Base-by-base conservation (phyloP, 2,329 filamentous ascomycete genomes). In the Juglanconis oblonga region DNA sequence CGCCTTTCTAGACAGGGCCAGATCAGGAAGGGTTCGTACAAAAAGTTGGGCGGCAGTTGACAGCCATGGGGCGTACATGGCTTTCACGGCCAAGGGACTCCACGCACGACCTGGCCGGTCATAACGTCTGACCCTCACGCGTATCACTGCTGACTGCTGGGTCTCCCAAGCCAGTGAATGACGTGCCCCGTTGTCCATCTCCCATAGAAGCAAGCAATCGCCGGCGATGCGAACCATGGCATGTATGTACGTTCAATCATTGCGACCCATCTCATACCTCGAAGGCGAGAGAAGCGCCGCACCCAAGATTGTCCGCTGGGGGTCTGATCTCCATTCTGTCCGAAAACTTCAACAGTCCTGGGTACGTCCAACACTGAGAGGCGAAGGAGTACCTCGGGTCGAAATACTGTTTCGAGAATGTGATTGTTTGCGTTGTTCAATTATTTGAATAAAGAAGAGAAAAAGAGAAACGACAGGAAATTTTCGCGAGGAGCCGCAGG, bases 221-320 rank as follows among this genome's bases (percentile, higher is more conserved):
- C 38, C 24, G 5, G 17, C 17, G 33, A 52, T 52, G 33, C 33
- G 13, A 13, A 52, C n/a, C n/a, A 57, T 29, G 33, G 36, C 32
- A 35, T 32, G 54, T 42, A 76, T 80, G 77, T 80, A 74, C 75
- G 77, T 69, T 74, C 77, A 78, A 79, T 79, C 77, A 80, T 80
- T 80, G 77, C 77, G 77, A 71, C 76, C 77, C 75, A 73, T 71
- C 73, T 71, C 76, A 79, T 67, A 59, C 70, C 71, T 67, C 49
- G 42, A 61, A 59, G 71, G 70, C 68, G 68, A 73, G 76, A 69
- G 69, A 78, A 77, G 72, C 76, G 73, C 75, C 77, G 77, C 77
- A 80, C 77, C 77, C 77, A 79, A 80, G 77, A 80, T 78, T 76
- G 76, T 77, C 73, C 77, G 75, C 69, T 76, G 71, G 73, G 67